Evolutionary conservation across 179 eudicot species (phyloP).

Genomic region (Beta corolliflora): DNA sequence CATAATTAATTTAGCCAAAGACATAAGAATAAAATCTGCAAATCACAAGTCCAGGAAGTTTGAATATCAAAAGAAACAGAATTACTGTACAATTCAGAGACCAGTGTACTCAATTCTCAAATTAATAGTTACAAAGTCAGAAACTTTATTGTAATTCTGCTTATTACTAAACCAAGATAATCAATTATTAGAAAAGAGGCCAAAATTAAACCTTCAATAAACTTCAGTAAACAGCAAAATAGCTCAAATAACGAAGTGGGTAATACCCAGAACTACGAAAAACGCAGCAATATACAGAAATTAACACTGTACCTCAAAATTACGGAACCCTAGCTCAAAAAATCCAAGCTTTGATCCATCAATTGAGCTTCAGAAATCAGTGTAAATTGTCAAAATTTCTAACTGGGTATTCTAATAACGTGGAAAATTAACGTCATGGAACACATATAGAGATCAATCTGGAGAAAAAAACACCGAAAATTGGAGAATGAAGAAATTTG

Average conservation of each 20-base stretch:
- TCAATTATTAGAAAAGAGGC: background rate
- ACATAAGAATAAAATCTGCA: no score
- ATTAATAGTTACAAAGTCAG: no score
- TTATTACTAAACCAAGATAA: background rate
- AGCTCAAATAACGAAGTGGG: constrained; percentile 6
- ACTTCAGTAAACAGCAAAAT: background rate
- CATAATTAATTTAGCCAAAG: no score
- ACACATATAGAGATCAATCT: constrained; percentile 11
- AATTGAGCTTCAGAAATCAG: constrained; percentile 16
- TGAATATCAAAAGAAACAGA: no score
- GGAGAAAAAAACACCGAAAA: background rate
- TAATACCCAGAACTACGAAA: background rate
- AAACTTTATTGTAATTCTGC: background rate
- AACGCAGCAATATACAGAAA: background rate
- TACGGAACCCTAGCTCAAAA: constrained; percentile 13
- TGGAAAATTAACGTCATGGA: background rate
- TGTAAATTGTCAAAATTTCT: background rate
- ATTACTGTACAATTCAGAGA: no score
- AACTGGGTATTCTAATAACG: constrained; percentile 23
- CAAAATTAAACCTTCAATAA: background rate
- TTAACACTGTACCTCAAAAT: constrained; percentile 21
- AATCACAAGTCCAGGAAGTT: no score
- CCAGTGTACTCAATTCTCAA: no score
- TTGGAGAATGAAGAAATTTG: background rate
- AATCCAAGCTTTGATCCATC: constrained; percentile 13